phyloP scores from a whole-genome alignment of 371 early-diverging fungal species.

The Syncephalastrum sp. region DNA sequence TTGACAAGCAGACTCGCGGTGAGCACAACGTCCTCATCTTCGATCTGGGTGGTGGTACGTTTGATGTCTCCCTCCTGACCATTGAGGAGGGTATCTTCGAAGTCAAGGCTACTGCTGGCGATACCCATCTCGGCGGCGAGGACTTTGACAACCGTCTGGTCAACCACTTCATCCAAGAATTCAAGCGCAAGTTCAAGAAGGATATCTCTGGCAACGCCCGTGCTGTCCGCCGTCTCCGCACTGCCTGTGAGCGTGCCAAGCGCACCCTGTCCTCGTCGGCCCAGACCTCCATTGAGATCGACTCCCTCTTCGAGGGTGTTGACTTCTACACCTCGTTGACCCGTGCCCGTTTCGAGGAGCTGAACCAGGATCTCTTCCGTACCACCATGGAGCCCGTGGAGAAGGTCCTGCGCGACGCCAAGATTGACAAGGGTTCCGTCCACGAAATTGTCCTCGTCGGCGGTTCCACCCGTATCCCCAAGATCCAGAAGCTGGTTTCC shows the following conservation, averaged over 20 bases:
- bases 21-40: constrained; percentile 87
- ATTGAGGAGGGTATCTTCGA: constrained; percentile 89
- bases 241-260: constrained; percentile 97
- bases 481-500: constrained; percentile 96
- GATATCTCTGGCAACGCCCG: constrained; percentile 88
- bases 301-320: constrained; percentile 91
- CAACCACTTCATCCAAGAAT: constrained; percentile 84
- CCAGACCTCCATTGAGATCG: constrained; percentile 91
- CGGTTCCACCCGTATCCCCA: constrained; percentile 99
- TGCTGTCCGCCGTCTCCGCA: constrained; percentile 93
- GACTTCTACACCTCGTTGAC: constrained; percentile 95
- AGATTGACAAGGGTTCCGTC: constrained; percentile 88
- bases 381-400: constrained; percentile 94
- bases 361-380: constrained; percentile 94
- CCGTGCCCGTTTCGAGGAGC: constrained; percentile 97
- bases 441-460: constrained; percentile 98
- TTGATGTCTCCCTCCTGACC: constrained; percentile 89
- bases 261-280: constrained; percentile 90
- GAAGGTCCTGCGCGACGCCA: constrained; percentile 92
- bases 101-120: constrained; percentile 92
- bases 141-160: constrained; percentile 96
- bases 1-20: constrained; percentile 67
- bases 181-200: constrained; percentile 92
- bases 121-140: constrained; percentile 96
- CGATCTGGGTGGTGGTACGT: constrained; percentile 94